Conservation (phyloP, 495 filamentous ascomycete genomes). For the Lasiosphaeriaceae sp. region DNA sequence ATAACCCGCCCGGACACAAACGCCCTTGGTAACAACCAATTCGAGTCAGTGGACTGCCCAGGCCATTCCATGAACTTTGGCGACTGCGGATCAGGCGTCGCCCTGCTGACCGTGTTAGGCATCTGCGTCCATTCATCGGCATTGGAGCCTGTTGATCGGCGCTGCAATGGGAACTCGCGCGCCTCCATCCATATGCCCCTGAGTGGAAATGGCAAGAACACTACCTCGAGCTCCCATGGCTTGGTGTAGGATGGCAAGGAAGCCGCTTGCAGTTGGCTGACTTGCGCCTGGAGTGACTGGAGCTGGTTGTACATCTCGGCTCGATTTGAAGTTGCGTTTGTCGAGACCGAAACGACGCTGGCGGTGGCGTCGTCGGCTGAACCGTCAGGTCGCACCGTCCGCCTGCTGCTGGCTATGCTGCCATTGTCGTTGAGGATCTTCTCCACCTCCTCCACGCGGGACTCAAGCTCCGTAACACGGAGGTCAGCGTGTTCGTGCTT, state of each 20-base stretch:
- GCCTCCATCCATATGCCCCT: conserved; percentile 57
- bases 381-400: conserved; percentile 18
- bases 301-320: conserved; percentile 48
- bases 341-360: conserved; percentile 44
- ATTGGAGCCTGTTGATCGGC: conserved; percentile 37
- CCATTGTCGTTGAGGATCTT: conserved; percentile 47
- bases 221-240: conserved; percentile 67
- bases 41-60: conserved; percentile 37
- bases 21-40: conserved; percentile 56
- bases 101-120: conserved; percentile 40
- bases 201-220: conserved; percentile 64
- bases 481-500: conserved; percentile 55
- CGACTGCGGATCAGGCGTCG: conserved; percentile 38
- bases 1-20: conserved; percentile 51
- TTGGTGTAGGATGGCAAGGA: conserved; percentile 50
- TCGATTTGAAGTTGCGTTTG: conserved; percentile 35
- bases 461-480: conserved; percentile 58
- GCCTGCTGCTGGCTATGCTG: conserved; percentile 35
- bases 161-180: conserved; percentile 43
- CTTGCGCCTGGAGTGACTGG: conserved; percentile 51
- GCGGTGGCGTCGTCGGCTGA: conserved; percentile 33
- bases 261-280: conserved; percentile 52
- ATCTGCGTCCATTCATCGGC: conserved; percentile 57
- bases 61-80: conserved; percentile 44
- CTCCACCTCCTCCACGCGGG: conserved; percentile 57